These are phyloP conservation scores for Malassezia furfur DNA, from an alignment of 1,284 basidiomycete species.

Conservation along the genomic window DNA sequence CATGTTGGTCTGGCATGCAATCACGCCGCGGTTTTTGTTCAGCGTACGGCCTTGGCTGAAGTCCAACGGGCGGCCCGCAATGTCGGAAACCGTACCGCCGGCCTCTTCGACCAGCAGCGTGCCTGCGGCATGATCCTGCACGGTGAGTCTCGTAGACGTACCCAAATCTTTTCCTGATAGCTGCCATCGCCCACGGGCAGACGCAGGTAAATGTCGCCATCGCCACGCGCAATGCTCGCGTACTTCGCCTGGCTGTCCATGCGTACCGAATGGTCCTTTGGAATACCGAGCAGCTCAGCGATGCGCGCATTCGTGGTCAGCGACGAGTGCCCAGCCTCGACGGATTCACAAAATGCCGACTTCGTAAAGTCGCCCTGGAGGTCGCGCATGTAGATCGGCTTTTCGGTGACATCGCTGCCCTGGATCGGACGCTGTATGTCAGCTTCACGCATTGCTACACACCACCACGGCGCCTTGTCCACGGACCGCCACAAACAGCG, in stretches of 20 bases:
- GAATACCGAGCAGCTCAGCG: conserved; percentile 62
- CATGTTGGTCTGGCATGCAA: conserved; percentile 63
- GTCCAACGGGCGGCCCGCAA: conserved; percentile 66
- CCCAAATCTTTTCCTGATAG: conserved; percentile 86
- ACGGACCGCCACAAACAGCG: conserved; percentile 37
- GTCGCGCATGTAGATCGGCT: conserved; percentile 38
- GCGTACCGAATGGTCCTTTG: conserved; percentile 57
- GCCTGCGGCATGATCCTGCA: conserved; percentile 81
- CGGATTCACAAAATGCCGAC: conserved; percentile 76
- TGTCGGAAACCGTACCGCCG: conserved; percentile 75
- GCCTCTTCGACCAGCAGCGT: conserved; percentile 76
- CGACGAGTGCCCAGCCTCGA: conserved; percentile 84
- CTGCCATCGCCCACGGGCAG: conserved; percentile 70
- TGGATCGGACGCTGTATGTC: conserved; percentile 23
- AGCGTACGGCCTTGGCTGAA: conserved; percentile 80
- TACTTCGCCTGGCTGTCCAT: conserved; percentile 99
- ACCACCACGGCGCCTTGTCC: conserved; percentile 39
- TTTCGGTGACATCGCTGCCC: conserved; percentile 18
- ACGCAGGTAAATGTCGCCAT: conserved; percentile 79
- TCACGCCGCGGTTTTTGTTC: conserved; percentile 74
- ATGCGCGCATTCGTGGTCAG: conserved; percentile 70
- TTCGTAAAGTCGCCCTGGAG: conserved; percentile 47
- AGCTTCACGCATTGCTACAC: neutral
- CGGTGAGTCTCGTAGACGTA: conserved; percentile 38
- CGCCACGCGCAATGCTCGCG: conserved; percentile 72